These are phyloP conservation scores for Vitellaria paradoxa DNA, from an alignment of 179 eudicot genomes.

Conservation along the genomic window DNA sequence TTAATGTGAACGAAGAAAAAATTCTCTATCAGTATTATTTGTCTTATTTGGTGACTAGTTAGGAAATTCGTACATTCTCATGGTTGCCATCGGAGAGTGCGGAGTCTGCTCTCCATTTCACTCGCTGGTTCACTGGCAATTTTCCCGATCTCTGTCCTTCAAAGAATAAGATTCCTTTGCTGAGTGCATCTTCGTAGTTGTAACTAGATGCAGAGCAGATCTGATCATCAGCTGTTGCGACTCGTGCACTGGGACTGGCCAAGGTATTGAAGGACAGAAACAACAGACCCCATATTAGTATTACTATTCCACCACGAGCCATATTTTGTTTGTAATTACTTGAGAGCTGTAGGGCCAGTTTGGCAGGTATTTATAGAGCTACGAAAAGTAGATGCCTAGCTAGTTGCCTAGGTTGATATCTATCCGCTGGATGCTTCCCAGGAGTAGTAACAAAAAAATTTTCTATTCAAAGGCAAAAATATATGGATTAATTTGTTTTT, in stretches of 20 bases:
- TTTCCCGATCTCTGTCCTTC: slow-evolving; percentile 94
- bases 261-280: slow-evolving; percentile 2
- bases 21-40: too few relatives aligned
- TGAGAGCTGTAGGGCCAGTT: not conserved
- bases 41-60: not conserved
- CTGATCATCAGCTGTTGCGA: not conserved
- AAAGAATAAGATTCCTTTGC: slow-evolving; percentile 71
- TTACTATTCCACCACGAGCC: not conserved
- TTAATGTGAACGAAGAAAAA: too few relatives aligned
- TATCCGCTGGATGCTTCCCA: not conserved
- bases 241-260: not conserved
- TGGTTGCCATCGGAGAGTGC: slow-evolving; percentile 67
- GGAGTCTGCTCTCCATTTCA: slow-evolving; percentile 80
- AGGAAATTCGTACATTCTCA: slow-evolving; percentile 36
- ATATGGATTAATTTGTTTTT: not conserved
- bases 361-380: not conserved
- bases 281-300: slow-evolving; percentile 8
- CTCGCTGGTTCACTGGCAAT: slow-evolving; percentile 57
- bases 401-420: not conserved
- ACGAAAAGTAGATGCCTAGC: not conserved
- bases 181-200: slow-evolving; percentile 59
- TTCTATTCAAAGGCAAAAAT: not conserved
- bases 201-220: slow-evolving; percentile 12
- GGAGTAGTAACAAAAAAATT: not conserved
- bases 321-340: not conserved